Conservation (phyloP, 768 basidiomycete genomes). For the Lyophyllum atratum region DNA sequence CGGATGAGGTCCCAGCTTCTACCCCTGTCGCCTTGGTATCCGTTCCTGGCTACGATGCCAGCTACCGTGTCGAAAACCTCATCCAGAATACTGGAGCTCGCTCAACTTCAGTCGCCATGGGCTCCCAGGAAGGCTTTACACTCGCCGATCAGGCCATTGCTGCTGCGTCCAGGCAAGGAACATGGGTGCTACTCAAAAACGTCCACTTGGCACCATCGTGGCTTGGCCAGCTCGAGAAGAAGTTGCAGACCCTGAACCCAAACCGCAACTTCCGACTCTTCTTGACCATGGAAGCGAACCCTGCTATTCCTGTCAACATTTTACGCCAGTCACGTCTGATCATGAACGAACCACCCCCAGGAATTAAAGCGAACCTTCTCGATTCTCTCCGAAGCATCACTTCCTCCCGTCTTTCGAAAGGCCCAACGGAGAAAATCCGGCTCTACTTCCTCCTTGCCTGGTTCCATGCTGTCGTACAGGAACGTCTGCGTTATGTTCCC, state of each 20-base stretch:
- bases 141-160: constrained; percentile 97
- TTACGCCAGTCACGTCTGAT: constrained; percentile 93
- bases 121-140: constrained; percentile 95
- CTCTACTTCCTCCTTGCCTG: constrained; percentile 96
- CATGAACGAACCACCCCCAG: constrained; percentile 99
- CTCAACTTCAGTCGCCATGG: constrained; percentile 95
- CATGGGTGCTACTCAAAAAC: constrained; percentile 97
- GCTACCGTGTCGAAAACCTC: constrained; percentile 90
- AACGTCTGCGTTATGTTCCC: constrained; percentile 93
- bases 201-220: constrained; percentile 95
- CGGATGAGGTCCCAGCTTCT: constrained; percentile 73
- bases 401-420: constrained; percentile 71
- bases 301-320: constrained; percentile 93
- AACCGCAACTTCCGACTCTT: constrained; percentile 94
- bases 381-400: constrained; percentile 83
- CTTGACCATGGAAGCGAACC: constrained; percentile 97
- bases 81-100: constrained; percentile 75
- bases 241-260: constrained; percentile 88
- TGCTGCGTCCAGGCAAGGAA: constrained; percentile 86
- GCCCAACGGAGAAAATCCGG: constrained; percentile 90
- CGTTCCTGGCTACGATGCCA: constrained; percentile 97
- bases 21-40: constrained; percentile 91
- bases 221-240: constrained; percentile 96
- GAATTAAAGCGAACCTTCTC: constrained; percentile 93
- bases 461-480: constrained; percentile 99